Conservation (phyloP, 495 filamentous ascomycete species). For the Hamigera avellanea region DNA sequence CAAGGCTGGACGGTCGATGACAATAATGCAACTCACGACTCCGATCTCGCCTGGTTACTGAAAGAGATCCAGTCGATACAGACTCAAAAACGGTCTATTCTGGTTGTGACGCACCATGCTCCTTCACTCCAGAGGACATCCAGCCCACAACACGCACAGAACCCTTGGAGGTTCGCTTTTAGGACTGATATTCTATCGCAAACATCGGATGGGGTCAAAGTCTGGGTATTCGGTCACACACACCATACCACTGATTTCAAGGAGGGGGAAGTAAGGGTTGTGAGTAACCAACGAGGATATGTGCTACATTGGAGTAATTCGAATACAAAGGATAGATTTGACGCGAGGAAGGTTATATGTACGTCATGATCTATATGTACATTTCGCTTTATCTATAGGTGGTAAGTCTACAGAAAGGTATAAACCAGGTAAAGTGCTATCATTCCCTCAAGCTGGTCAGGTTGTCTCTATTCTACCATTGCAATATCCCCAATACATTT, state of each 20-base stretch:
- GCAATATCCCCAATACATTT: too few species aligned
- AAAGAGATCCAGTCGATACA: conserved; percentile 19
- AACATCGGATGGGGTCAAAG: conserved; percentile 16
- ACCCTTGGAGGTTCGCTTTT: conserved; percentile 35
- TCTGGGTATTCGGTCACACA: conserved; percentile 45
- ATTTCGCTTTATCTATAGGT: conserved; percentile 11
- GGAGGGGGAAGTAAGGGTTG: conserved; percentile 23
- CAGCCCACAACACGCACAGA: conserved; percentile 28
- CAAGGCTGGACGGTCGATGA: conserved; percentile 32
- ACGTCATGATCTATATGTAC: too few species aligned
- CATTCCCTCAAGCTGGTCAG: too few species aligned
- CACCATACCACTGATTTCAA: conserved; percentile 35
- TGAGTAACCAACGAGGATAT: conserved; percentile 46
- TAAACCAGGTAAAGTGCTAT: too few species aligned
- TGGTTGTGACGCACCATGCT: conserved; percentile 46
- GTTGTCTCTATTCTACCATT: too few species aligned
- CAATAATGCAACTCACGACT: conserved; percentile 33
- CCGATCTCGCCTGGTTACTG: conserved; percentile 36
- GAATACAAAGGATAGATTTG: conserved; percentile 8
- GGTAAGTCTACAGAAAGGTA: too few species aligned
- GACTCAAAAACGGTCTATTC: conserved; percentile 14
- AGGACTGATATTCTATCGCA: conserved; percentile 34
- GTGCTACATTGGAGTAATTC: conserved; percentile 16
- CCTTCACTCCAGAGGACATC: conserved; percentile 32
- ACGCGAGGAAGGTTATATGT: conserved; percentile 12